Evolutionary conservation across 495 filamentous ascomycete genomes (phyloP), one percentile per base, ranked within the genome.

Genomic region (Tirmania nivea): DNA sequence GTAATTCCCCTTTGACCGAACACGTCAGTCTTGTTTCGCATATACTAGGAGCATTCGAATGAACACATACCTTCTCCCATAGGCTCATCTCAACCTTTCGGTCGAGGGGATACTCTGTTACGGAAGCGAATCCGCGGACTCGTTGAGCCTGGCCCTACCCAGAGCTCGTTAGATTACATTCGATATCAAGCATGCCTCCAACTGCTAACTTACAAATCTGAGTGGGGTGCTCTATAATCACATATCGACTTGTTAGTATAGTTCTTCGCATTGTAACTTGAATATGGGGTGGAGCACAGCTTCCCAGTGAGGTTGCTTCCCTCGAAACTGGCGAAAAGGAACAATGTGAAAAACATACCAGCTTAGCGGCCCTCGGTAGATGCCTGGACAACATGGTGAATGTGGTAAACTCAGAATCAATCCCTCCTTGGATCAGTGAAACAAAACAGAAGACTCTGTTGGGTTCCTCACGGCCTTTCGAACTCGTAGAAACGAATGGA

Each of bases 1-100:
- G 73, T 76, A 83, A 67, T 85, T 78, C 54, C 81, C 81, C 76
- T 78, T 39, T 54, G 50, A 10, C 48, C 2, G 3, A 39, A 14
- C 37, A 11, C 12, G 31, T n/a, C n/a, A 36, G 25, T 54, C 52
- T 54, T 2, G 19, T 53, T 37, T 35, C 16, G n/a, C 51, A 48
- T 25, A 19, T 54, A 54, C 31, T 42, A 42, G 49, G 31, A 36
- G 53, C 52, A 9, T 21, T 11, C 54, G 54, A 59, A 59, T 59
- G 57, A 55, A 35, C 51, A n/a, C 61, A 54, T 60, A 77, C 75
- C 70, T 80, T 83, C 68, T 84, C 81, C 69, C 71, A 76, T 62
- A 78, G 81, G 70, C 70, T 80, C 81, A 85, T 86, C 70, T 84
- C 81, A 67, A 86, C 81, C 76, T 84, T 84, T 69, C 77, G 74